These are phyloP conservation scores for Mycena maculata DNA, from an alignment of 768 basidiomycete species.

Conservation along the genomic window DNA sequence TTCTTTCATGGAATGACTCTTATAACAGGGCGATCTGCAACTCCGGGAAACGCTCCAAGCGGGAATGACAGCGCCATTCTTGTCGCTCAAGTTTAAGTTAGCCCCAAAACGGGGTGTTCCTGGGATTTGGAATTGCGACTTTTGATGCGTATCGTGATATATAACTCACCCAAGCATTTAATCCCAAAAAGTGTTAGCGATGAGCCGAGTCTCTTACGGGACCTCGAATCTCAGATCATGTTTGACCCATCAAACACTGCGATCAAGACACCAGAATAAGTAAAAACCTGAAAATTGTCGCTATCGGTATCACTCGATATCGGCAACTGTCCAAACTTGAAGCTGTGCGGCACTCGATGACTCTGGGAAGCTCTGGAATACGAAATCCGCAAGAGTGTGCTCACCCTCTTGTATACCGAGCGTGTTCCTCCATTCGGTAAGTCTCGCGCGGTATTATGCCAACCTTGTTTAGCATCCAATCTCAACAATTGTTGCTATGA, in stretches of 20 bases:
- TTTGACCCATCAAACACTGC: neutral
- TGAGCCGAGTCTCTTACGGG: neutral
- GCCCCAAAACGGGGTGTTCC: constrained; percentile 21
- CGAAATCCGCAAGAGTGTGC: neutral
- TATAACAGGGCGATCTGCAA: constrained; percentile 40
- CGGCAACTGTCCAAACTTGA: neutral
- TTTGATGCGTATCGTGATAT: constrained; percentile 29
- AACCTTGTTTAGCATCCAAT: neutral
- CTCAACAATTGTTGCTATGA: constrained; percentile 15
- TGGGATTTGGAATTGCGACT: constrained; percentile 28
- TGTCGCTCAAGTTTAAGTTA: constrained; percentile 23
- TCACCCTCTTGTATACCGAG: neutral
- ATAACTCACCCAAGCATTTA: constrained; percentile 25
- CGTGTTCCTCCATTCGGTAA: constrained; percentile 25
- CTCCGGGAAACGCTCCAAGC: constrained; percentile 30
- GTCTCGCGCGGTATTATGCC: neutral
- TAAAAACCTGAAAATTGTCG: constrained; percentile 7
- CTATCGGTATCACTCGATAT: neutral
- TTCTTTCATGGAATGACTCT: constrained; percentile 41
- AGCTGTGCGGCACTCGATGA: neutral
- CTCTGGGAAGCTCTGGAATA: neutral
- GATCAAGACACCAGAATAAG: constrained; percentile 5
- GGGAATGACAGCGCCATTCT: constrained; percentile 17
- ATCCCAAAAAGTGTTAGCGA: constrained; percentile 28
- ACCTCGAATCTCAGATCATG: constrained; percentile 22